Percentiles rank a stretch among this genome's conserved stretches.
Evolutionary conservation across 805 yeast species (phyloP).

Genomic region (Candida nanaspora): DNA sequence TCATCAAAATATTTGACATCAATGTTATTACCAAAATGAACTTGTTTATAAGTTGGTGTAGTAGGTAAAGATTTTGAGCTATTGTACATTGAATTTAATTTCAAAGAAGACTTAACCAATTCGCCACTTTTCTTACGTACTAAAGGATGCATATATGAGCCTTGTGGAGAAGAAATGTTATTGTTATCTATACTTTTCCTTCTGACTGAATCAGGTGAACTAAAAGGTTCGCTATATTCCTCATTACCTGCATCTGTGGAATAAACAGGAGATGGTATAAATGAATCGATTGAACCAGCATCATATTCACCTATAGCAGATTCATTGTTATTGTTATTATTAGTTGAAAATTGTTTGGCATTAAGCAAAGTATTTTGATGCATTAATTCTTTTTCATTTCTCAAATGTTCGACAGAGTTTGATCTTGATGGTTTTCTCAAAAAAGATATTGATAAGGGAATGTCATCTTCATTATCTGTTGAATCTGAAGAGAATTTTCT

Average conservation of each 20-base stretch:
- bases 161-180: neutral
- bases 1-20: conserved; percentile 70
- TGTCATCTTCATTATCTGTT: conserved; percentile 9
- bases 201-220: neutral
- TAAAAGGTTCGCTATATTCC: neutral
- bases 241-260: neutral
- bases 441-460: conserved; percentile 26
- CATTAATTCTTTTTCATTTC: conserved; percentile 17
- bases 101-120: conserved; percentile 67
- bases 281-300: neutral
- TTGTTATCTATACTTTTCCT: neutral
- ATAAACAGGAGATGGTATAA: neutral
- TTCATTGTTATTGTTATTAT: neutral
- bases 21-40: conserved; percentile 74
- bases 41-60: conserved; percentile 62
- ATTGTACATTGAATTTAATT: conserved; percentile 26
- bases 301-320: neutral
- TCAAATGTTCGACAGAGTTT: conserved; percentile 11
- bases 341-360: conserved; percentile 5
- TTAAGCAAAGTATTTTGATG: conserved; percentile 25
- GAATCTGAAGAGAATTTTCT: neutral
- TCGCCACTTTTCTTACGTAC: conserved; percentile 89
- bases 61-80: conserved; percentile 37
- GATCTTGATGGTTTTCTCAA: conserved; percentile 25
- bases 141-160: conserved; percentile 28